Conservation (phyloP, 768 basidiomycete species). For the Dioszegia crocea region DNA sequence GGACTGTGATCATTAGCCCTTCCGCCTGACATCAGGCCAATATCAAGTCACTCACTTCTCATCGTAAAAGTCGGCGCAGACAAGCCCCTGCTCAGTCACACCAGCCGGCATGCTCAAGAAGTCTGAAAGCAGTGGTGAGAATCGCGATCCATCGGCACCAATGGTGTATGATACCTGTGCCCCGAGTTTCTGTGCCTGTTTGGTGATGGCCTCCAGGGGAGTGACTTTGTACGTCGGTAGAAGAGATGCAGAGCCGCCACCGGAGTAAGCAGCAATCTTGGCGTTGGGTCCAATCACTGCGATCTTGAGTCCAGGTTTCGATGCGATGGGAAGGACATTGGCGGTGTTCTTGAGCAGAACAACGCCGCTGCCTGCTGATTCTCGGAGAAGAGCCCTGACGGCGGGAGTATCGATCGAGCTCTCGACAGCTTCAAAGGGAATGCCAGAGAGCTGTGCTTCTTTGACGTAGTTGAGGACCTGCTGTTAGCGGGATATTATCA, state of each 20-base stretch:
- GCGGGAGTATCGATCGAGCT: conserved; percentile 49
- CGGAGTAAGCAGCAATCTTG: conserved; percentile 48
- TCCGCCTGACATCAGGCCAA: neutral
- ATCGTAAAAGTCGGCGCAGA: conserved; percentile 27
- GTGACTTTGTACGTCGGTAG: conserved; percentile 65
- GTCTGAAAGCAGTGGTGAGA: conserved; percentile 49
- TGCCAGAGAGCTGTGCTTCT: conserved; percentile 56
- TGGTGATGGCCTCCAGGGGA: conserved; percentile 60
- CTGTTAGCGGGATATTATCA: neutral
- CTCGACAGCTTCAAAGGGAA: conserved; percentile 58
- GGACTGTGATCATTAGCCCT: neutral
- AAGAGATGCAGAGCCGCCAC: conserved; percentile 72
- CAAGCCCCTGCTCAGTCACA: neutral
- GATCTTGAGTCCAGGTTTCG: conserved; percentile 53
- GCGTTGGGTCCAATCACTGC: conserved; percentile 67
- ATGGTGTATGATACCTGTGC: conserved; percentile 54
- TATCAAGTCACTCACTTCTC: conserved; percentile 18
- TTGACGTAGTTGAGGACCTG: conserved; percentile 57
- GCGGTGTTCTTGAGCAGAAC: conserved; percentile 65
- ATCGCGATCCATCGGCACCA: conserved; percentile 53
- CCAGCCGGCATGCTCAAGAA: conserved; percentile 4
- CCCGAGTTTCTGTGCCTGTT: conserved; percentile 45
- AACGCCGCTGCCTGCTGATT: conserved; percentile 59
- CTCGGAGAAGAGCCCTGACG: conserved; percentile 52
- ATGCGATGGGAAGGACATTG: conserved; percentile 55